Percentiles rank a stretch among this genome's conserved stretches.
Conservation (phyloP, 1,284 basidiomycete genomes). For the Irpex rosettiformis region DNA sequence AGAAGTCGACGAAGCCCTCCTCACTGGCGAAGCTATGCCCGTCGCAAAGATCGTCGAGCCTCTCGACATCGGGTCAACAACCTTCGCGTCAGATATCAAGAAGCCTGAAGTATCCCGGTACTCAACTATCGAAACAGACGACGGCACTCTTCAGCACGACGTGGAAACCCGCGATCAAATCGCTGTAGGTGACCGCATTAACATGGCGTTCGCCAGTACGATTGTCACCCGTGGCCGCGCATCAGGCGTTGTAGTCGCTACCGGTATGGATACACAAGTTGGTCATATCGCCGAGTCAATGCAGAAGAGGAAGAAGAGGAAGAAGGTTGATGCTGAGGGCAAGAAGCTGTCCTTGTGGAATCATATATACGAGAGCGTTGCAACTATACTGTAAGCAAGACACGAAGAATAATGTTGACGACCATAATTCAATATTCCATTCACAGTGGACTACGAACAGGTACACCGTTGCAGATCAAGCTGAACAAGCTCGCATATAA, state of each 20-base stretch:
- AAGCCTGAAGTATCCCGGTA: neutral
- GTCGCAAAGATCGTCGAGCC: constrained; percentile 42
- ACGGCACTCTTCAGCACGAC: constrained; percentile 12
- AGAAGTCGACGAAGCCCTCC: constrained; percentile 61
- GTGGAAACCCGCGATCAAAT: constrained; percentile 22
- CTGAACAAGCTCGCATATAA: constrained; percentile 55
- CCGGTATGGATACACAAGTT: constrained; percentile 59
- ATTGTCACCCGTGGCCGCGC: constrained; percentile 66
- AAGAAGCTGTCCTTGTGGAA: neutral
- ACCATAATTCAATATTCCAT: no score
- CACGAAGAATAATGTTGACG: neutral
- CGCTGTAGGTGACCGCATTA: constrained; percentile 55
- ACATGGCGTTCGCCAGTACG: constrained; percentile 55
- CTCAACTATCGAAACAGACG: neutral
- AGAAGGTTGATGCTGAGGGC: constrained; percentile 2
- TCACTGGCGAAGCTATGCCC: constrained; percentile 69
- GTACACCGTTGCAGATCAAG: constrained; percentile 63
- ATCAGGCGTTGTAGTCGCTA: constrained; percentile 53
- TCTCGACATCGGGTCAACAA: neutral
- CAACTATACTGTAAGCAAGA: neutral
- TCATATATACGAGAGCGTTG: constrained; percentile 17
- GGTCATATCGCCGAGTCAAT: constrained; percentile 46
- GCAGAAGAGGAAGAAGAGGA: constrained; percentile 9
- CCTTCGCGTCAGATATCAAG: neutral
- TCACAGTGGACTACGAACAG: neutral